These are phyloP conservation scores for Psilocybe subaeruginosa DNA, from an alignment of 768 basidiomycete species.

Conservation along the genomic window DNA sequence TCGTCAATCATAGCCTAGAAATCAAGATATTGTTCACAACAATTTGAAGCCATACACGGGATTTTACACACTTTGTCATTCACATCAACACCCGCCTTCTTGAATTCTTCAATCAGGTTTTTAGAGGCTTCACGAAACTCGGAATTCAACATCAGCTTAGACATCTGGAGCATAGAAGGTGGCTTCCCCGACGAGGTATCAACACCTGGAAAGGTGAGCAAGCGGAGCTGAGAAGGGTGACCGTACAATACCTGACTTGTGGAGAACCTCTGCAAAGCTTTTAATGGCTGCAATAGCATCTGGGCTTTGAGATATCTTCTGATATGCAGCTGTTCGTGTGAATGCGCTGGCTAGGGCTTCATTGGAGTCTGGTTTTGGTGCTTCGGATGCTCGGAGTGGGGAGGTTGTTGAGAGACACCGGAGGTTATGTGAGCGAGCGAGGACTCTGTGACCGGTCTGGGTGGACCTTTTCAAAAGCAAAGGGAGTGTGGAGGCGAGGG, in stretches of 20 bases:
- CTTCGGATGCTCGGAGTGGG: constrained; percentile 8
- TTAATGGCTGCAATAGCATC: constrained; percentile 52
- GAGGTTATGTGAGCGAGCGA: background rate
- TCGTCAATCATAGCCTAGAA: constrained; percentile 1
- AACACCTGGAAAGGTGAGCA: constrained; percentile 40
- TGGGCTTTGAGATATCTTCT: constrained; percentile 52
- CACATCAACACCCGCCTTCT: constrained; percentile 64
- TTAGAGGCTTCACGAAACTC: constrained; percentile 54
- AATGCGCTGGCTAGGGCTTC: constrained; percentile 31
- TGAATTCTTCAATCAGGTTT: constrained; percentile 49
- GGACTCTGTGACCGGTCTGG: background rate
- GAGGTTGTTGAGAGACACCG: constrained; percentile 10
- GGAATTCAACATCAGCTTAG: constrained; percentile 53
- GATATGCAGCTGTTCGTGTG: constrained; percentile 44
- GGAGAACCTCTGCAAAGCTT: constrained; percentile 45
- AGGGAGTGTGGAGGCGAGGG: background rate
- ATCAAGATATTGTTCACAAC: background rate
- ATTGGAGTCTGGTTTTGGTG: background rate
- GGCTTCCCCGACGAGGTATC: constrained; percentile 44
- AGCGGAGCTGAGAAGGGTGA: background rate
- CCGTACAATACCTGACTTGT: constrained; percentile 43
- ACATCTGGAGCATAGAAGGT: constrained; percentile 54
- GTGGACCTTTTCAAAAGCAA: background rate
- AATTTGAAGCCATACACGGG: background rate
- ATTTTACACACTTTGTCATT: constrained; percentile 48